Evolutionary conservation across 495 filamentous ascomycete species (phyloP).

Genomic region (Daldinia caldariorum): DNA sequence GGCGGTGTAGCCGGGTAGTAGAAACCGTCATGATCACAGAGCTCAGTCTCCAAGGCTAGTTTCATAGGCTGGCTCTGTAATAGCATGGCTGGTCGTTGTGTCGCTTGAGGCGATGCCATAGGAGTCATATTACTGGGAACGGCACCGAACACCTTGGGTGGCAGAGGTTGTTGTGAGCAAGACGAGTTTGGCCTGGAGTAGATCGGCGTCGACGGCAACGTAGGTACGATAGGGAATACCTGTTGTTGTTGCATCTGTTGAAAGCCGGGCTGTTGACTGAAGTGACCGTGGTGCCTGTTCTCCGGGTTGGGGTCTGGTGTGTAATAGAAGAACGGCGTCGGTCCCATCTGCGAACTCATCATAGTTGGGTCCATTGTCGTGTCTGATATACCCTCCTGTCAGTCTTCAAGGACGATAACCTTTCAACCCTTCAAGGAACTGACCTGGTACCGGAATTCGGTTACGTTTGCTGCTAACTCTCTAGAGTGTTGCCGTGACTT

Average conservation of each 20-base stretch:
- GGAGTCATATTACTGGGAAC: slow-evolving; percentile 73
- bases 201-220: slow-evolving; percentile 71
- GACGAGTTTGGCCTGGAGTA: slow-evolving; percentile 80
- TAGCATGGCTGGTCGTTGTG: slow-evolving; percentile 79
- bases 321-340: slow-evolving; percentile 92
- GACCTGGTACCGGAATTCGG: slow-evolving; percentile 35
- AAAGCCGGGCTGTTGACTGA: slow-evolving; percentile 75
- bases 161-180: slow-evolving; percentile 67
- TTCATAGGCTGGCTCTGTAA: slow-evolving; percentile 74
- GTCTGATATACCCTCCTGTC: slow-evolving; percentile 31
- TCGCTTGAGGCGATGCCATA: slow-evolving; percentile 79
- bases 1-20: slow-evolving; percentile 89
- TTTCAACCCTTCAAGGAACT: slow-evolving; percentile 13
- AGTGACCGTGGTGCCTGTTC: slow-evolving; percentile 82
- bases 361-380: slow-evolving; percentile 58
- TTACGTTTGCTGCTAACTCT: slow-evolving; percentile 14
- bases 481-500: slow-evolving; percentile 35
- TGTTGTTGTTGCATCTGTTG: slow-evolving; percentile 56
- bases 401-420: slow-evolving; percentile 24
- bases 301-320: slow-evolving; percentile 79
- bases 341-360: slow-evolving; percentile 69
- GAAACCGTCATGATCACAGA: slow-evolving; percentile 71
- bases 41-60: slow-evolving; percentile 83
- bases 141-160: slow-evolving; percentile 67
- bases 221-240: slow-evolving; percentile 63